These are phyloP conservation scores for Malassezia sp. DNA, from an alignment of 1,284 basidiomycete species.

Conservation along the genomic window DNA sequence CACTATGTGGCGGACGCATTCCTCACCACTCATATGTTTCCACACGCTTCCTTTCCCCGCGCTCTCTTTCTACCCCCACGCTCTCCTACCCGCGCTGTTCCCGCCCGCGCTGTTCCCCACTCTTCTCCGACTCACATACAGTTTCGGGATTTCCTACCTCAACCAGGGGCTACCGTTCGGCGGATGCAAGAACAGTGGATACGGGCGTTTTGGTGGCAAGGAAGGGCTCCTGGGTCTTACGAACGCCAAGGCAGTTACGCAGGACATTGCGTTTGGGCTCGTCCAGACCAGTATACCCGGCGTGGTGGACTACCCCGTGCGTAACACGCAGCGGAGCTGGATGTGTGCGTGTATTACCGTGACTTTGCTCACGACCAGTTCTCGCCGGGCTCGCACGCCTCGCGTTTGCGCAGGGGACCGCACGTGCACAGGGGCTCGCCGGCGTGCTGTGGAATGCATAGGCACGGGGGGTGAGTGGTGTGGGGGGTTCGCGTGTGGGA, in stretches of 20 bases:
- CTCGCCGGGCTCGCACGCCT: constrained; percentile 10
- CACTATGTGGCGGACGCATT: too few species aligned
- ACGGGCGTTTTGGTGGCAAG: constrained; percentile 53
- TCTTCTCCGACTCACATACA: too few species aligned
- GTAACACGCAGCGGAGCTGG: constrained; percentile 11
- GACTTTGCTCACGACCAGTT: constrained; percentile 2
- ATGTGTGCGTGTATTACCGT: constrained; percentile 6
- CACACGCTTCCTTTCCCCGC: too few species aligned
- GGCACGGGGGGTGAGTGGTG: too few species aligned
- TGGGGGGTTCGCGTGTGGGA: too few species aligned
- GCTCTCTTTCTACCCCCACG: too few species aligned
- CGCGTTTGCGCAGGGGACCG: constrained; percentile 7
- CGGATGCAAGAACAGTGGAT: constrained; percentile 57
- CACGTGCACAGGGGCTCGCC: background rate
- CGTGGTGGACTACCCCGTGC: constrained; percentile 45
- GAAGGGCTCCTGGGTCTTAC: constrained; percentile 80
- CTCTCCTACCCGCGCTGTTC: too few species aligned
- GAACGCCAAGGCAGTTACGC: constrained; percentile 71
- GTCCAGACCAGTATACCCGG: constrained; percentile 72
- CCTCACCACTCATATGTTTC: too few species aligned
- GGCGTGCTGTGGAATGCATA: background rate
- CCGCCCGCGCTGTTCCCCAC: too few species aligned
- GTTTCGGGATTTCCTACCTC: constrained; percentile 72
- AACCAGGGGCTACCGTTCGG: constrained; percentile 92
- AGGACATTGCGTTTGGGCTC: constrained; percentile 69